Evolutionary conservation across 768 basidiomycete genomes (phyloP).

Genomic region (Phlebiopsis gigantea): DNA sequence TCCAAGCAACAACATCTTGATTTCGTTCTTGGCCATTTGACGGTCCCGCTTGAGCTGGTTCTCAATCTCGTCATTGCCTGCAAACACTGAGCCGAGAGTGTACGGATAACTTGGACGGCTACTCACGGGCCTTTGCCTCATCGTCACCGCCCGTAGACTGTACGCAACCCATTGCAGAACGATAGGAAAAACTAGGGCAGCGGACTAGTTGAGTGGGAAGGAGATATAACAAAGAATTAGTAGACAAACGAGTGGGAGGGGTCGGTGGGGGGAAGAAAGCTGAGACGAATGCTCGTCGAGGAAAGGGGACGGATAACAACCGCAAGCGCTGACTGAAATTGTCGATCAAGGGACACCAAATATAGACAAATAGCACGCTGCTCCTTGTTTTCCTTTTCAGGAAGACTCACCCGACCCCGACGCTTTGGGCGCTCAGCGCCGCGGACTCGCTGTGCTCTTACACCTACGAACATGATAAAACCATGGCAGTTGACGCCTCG

Average conservation of each 20-base stretch:
- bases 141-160: constrained; percentile 68
- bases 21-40: constrained; percentile 87
- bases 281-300: neutral
- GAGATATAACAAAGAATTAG: neutral
- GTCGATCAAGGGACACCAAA: neutral
- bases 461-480: neutral
- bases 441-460: neutral
- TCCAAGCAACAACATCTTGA: constrained; percentile 93
- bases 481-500: neutral
- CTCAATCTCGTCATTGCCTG: constrained; percentile 93
- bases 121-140: constrained; percentile 55
- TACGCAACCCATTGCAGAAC: constrained; percentile 60
- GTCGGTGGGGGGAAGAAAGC: constrained; percentile 3
- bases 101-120: neutral
- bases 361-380: neutral
- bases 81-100: neutral
- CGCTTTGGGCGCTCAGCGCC: neutral
- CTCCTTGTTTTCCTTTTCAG: neutral
- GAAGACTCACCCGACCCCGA: neutral
- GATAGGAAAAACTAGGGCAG: constrained; percentile 6
- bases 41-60: constrained; percentile 85
- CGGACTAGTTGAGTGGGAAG: constrained; percentile 3
- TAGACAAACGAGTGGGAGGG: constrained; percentile 7
- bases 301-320: constrained; percentile 7
- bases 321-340: constrained; percentile 1